Conservation (phyloP, 768 basidiomycete genomes). For the Cystofilobasidium ferigula region DNA sequence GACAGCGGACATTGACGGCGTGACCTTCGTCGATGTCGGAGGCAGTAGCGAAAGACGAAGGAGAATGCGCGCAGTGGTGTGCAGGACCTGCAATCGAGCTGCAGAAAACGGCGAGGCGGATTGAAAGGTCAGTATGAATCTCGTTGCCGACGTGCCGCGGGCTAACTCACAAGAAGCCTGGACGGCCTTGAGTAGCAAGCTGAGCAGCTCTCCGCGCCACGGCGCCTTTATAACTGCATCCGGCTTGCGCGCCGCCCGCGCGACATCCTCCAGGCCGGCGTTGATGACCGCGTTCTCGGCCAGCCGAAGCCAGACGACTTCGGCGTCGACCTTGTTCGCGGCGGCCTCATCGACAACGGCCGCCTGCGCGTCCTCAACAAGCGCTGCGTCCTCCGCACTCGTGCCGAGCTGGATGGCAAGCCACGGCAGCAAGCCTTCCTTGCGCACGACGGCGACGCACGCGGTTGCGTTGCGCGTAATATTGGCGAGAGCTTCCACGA, state of each 20-base stretch:
- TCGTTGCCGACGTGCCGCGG: constrained; percentile 22
- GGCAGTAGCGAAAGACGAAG: constrained; percentile 26
- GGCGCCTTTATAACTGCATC: constrained; percentile 4
- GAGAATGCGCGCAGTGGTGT: constrained; percentile 26
- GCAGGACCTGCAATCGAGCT: constrained; percentile 13
- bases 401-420: constrained; percentile 58
- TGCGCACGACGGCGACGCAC: constrained; percentile 57
- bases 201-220: constrained; percentile 11
- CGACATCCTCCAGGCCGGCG: constrained; percentile 14
- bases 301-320: constrained; percentile 32
- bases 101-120: neutral
- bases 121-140: neutral
- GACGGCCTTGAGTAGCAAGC: constrained; percentile 6
- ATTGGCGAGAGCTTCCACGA: constrained; percentile 66
- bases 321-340: constrained; percentile 2
- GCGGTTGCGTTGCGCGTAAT: constrained; percentile 61
- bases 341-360: constrained; percentile 3
- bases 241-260: constrained; percentile 6
- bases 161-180: constrained; percentile 26
- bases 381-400: constrained; percentile 20
- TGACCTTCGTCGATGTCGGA: constrained; percentile 1
- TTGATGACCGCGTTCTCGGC: constrained; percentile 36
- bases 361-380: constrained; percentile 24
- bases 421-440: constrained; percentile 66
- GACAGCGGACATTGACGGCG: neutral